Evolutionary conservation across 331 rosid genomes (phyloP).

Genomic region (Stylosanthes scabra): DNA sequence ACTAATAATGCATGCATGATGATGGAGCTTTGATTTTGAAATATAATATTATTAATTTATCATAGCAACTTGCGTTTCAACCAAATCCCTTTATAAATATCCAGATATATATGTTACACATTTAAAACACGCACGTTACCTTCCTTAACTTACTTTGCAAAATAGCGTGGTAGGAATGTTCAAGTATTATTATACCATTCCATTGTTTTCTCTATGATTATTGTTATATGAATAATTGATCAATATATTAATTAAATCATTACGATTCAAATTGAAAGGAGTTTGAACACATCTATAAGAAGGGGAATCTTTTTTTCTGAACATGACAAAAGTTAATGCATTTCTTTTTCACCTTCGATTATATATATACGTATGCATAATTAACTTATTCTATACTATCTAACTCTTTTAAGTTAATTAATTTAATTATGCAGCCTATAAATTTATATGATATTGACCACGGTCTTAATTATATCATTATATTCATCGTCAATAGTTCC

Average conservation of each 20-base stretch:
- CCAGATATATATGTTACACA: conserved; percentile 13
- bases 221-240: conserved; percentile 29
- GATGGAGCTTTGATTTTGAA: conserved; percentile 25
- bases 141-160: conserved; percentile 1
- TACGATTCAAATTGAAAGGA: conserved; percentile 19
- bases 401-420: neutral
- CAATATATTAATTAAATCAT: conserved; percentile 1
- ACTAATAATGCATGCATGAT: neutral
- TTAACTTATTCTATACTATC: neutral
- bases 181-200: conserved; percentile 18
- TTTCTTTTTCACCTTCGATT: neutral
- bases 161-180: conserved; percentile 29
- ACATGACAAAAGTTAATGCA: neutral
- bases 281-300: neutral
- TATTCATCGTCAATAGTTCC: neutral
- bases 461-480: conserved; percentile 2
- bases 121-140: conserved; percentile 42
- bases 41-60: conserved; percentile 11
- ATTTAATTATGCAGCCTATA: neutral
- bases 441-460: neutral
- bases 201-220: conserved; percentile 35
- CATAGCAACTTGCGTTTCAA: conserved; percentile 33
- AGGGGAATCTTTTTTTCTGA: neutral
- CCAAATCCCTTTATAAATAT: conserved; percentile 26
- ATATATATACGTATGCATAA: neutral